Base-by-base conservation (phyloP, 306 rosid genomes). In the Leucaena leucocephala region DNA sequence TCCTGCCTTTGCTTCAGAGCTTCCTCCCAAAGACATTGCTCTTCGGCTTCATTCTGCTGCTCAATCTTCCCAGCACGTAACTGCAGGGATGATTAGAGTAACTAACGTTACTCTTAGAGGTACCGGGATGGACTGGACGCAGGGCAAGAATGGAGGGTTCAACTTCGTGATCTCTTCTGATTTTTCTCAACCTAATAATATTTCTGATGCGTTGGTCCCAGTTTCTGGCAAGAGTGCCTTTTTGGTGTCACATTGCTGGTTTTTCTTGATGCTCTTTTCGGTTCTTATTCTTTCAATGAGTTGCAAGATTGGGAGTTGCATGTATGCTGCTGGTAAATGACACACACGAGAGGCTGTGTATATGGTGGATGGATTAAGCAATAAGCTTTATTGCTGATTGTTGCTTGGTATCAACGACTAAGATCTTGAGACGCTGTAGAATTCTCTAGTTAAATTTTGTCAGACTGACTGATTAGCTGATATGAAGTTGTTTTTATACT, bases 11-110 rank as follows among this genome's bases (percentile, higher is more conserved):
- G 93, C 97, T 68, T 72, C 92, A 19, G 95, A 92, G 85, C 83
- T 88, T 66, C 91, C 98, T 27, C 2, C 96, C 17, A 90, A 92
- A 79, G 90, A 84, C 14, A 82, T 87, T 62, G 89, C 86, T 54
- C 86, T 75, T 40, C 77, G 79, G 81, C 78, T 89, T 43, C 83
- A 85, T 57, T 76, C 91, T 58, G 87, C 73, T 5, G 87, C 91
- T 36, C 88, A 86, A 80, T 80, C 98, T 84, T 90, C 98, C 76
- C 77, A 79, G 84, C 97, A 82, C 77, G 78, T 90, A 76, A 91
- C 93, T 36, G 88, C 98, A 35, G 98, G 92, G 66, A 87, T 95
- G 95, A 87, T 95, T 83, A 94, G 87, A 85, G 87, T 95, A 68
- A 82, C 86, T 65, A 84, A 88, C 72, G 39, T 84, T 19, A 76